phyloP scores from a whole-genome alignment of 202 grass and related monocot species.

The Carex sylvatica region DNA sequence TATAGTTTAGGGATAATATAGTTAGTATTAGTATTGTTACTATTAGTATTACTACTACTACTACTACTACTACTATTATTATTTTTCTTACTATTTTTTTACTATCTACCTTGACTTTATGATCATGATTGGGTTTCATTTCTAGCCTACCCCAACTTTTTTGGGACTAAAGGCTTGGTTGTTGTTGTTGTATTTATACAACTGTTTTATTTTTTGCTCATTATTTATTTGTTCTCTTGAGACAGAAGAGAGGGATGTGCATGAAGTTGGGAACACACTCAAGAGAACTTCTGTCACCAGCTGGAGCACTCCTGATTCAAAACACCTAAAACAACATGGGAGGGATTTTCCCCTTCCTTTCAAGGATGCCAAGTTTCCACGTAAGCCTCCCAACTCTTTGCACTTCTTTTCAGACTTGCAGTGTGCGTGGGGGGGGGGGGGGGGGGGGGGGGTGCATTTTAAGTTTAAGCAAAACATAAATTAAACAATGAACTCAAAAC shows the following conservation, averaged over 20 bases:
- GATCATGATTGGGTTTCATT: too few relatives aligned
- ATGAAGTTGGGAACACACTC: slow-evolving; percentile 58
- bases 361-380: slow-evolving; percentile 44
- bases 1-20: too few relatives aligned
- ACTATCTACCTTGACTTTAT: too few relatives aligned
- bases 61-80: too few relatives aligned
- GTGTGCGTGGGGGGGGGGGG: not conserved
- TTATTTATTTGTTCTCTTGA: slow-evolving; percentile 25
- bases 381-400: slow-evolving; percentile 33
- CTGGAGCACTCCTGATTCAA: slow-evolving; percentile 39
- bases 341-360: slow-evolving; percentile 26
- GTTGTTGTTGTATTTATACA: not conserved
- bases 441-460: not conserved
- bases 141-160: too few relatives aligned
- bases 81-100: too few relatives aligned
- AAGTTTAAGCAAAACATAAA: not conserved
- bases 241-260: slow-evolving; percentile 57
- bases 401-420: slow-evolving; percentile 8
- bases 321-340: slow-evolving; percentile 36
- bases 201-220: slow-evolving; percentile 3
- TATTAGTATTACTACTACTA: too few relatives aligned
- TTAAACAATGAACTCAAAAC: not conserved
- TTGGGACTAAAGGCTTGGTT: too few relatives aligned
- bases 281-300: slow-evolving; percentile 35
- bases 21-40: too few relatives aligned